Evolutionary conservation across 371 early-diverging fungal genomes (phyloP), one percentile per base, ranked within the genome.

Genomic region (Encephalitozoon romaleae): DNA sequence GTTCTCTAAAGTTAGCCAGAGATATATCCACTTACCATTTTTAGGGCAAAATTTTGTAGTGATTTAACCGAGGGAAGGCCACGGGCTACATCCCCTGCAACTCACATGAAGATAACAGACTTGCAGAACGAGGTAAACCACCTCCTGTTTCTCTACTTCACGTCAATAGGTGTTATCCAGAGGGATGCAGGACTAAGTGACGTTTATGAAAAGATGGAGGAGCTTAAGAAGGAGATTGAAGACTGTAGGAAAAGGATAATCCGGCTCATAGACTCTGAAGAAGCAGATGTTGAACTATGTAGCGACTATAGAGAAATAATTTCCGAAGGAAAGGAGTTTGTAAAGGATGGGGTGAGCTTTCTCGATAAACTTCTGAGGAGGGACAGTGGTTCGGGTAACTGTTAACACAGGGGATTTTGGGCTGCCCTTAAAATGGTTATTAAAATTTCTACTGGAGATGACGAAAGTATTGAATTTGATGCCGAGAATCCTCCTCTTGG

Each of bases 101-200:
- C 38, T n/a, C n/a, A 30, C 28, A 68, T 75, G 68, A 25, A 34
- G 15, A 23, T 76, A 11, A 53, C 41, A 34, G 51, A 72, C 26
- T 47, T 80, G 11, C 76, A 76, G 64, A 63, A 64, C n/a, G 73
- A 76, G 38, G 34, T 72, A 9, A 80, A 80, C 59, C 70, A 80
- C 21, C 45, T 80, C 1, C 21, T 76, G 28, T 80, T 71, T 70
- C 43, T 76, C 9, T 80, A 80, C 55, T 80, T 71, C 52, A 80
- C 72, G 18, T 51, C 71, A 6, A 68, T 80, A 9, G 80, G 80
- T 23, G 74, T 80, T 11, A 59, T 80, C 32, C 76, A 76, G 38
- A 51, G 80, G 52, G 80, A 80, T 67, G 8, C 25, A 9, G 42
- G 66, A 18, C 8, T 9, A 9, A 47, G 52, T 34, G 65, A 34